phyloP scores from a whole-genome alignment of 2,329 filamentous ascomycete genomes.

The Sphaerulina vaccinii region DNA sequence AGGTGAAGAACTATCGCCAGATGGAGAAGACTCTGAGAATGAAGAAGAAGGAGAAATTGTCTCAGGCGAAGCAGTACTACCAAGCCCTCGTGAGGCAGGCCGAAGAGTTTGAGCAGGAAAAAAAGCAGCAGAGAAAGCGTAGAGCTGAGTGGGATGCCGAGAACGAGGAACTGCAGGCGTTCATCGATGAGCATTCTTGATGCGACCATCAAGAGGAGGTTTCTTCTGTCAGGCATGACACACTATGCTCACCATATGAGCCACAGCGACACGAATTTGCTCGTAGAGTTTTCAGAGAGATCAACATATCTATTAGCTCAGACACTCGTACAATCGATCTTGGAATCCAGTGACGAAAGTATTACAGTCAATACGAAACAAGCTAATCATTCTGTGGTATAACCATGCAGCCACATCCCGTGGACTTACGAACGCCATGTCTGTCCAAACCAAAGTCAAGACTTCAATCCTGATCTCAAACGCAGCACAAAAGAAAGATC shows the following conservation, averaged over 20 bases:
- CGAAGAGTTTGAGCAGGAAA: constrained; percentile 13
- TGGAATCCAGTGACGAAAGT: too few species aligned
- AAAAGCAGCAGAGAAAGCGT: constrained; percentile 14
- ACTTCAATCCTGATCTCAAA: too few species aligned
- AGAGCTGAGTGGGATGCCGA: constrained; percentile 5
- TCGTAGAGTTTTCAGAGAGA: background rate
- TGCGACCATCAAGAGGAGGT: background rate
- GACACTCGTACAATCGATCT: too few species aligned
- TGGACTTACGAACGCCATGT: background rate
- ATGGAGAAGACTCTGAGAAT: constrained; percentile 28
- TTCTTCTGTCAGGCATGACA: background rate
- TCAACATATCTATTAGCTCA: background rate
- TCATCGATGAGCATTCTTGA: constrained; percentile 9
- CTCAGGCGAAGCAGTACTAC: background rate
- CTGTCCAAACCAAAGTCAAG: background rate
- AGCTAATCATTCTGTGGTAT: background rate
- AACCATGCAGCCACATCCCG: background rate
- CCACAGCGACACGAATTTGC: background rate
- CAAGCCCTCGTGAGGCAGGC: background rate
- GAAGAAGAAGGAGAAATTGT: constrained; percentile 28
- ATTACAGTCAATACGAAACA: background rate
- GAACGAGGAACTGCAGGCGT: constrained; percentile 14
- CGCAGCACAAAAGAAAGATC: background rate
- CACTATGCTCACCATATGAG: background rate
- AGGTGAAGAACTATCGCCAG: constrained; percentile 40